phyloP scores from a whole-genome alignment of 2,329 filamentous ascomycete species.

The Fusarium tanahbumbuense region DNA sequence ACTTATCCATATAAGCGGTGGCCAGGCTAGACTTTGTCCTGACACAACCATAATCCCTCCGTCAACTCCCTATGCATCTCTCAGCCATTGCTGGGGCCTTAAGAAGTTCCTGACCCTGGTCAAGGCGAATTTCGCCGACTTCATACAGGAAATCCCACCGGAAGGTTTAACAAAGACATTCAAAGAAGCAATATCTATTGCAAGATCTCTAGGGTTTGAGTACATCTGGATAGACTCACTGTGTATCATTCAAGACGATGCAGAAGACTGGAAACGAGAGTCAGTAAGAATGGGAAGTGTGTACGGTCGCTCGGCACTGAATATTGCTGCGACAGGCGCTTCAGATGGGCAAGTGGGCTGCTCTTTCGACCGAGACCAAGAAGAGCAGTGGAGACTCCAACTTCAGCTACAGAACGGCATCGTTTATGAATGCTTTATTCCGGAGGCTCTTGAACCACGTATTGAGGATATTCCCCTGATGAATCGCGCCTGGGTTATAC shows the following conservation, averaged over 20 bases:
- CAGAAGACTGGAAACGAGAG: not conserved
- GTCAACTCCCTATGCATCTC: not conserved
- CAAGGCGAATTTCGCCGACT: not conserved
- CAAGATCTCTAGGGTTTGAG: not conserved
- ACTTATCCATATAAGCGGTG: not conserved
- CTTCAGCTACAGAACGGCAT: not conserved
- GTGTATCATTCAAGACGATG: not conserved
- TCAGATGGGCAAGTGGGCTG: not conserved
- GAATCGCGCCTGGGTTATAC: not conserved
- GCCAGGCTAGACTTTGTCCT: not conserved
- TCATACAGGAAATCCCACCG: not conserved
- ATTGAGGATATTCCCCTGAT: not conserved
- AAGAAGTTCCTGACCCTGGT: not conserved
- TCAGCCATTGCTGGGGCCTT: not conserved
- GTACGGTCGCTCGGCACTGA: not conserved
- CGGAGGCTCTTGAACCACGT: not conserved
- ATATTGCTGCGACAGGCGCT: not conserved
- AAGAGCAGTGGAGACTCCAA: not conserved
- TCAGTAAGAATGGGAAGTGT: not conserved
- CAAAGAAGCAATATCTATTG: not conserved
- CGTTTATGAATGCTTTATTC: not conserved
- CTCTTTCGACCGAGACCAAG: not conserved
- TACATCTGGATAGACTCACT: not conserved
- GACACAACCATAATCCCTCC: not conserved
- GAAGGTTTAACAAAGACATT: not conserved